Evolutionary conservation across 441 rosid species (phyloP).

Genomic region (Brassica balearica): DNA sequence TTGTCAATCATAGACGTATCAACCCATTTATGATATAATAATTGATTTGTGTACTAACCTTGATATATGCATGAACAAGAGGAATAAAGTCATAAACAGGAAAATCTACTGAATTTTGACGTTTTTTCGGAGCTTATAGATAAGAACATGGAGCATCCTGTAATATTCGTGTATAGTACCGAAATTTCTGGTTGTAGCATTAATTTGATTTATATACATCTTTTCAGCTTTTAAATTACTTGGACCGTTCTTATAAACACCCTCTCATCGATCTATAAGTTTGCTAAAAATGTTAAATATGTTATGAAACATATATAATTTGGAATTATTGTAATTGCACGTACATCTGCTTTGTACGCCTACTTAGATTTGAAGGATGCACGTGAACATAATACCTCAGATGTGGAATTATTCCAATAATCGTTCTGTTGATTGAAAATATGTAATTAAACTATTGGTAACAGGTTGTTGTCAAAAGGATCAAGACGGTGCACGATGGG

Average conservation of each 20-base stretch:
- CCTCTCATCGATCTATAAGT: neutral
- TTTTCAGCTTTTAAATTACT: too few species aligned
- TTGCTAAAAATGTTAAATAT: neutral
- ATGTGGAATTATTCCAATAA: conserved; percentile 29
- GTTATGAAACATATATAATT: neutral
- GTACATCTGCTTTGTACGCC: conserved; percentile 18
- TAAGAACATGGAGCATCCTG: too few species aligned
- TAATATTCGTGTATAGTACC: neutral
- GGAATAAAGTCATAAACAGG: neutral
- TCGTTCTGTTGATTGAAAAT: conserved; percentile 2
- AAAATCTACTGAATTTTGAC: too few species aligned
- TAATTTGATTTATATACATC: neutral
- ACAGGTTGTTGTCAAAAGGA: conserved; percentile 36
- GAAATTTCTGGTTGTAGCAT: neutral
- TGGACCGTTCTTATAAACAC: neutral
- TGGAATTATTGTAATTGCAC: neutral
- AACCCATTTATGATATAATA: neutral
- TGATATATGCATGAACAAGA: conserved; percentile 3
- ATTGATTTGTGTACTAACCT: neutral
- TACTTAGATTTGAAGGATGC: conserved; percentile 40
- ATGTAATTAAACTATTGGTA: conserved; percentile 26
- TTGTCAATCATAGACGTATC: neutral
- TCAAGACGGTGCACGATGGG: conserved; percentile 46
- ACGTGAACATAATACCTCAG: conserved; percentile 37
- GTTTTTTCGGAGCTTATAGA: too few species aligned